phyloP scores from a whole-genome alignment of 1,284 basidiomycete genomes.

The Rhodotorula sp. region DNA sequence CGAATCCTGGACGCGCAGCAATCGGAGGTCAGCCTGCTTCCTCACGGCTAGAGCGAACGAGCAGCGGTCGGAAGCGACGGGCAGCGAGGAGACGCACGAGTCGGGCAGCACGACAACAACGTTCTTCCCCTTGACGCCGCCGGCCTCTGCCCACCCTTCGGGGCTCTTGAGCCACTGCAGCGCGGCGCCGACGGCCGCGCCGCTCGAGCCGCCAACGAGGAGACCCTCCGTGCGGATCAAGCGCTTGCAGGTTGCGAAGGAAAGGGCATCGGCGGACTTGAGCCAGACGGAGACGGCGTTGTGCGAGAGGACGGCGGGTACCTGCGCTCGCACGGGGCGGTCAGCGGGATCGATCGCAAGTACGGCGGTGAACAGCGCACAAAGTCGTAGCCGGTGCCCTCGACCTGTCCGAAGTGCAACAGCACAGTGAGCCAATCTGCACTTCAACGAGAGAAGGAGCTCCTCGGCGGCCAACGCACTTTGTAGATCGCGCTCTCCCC shows the following conservation, averaged over 20 bases:
- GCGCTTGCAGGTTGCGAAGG: conserved; percentile 72
- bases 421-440: too few species aligned
- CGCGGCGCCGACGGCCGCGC: conserved; percentile 77
- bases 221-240: conserved; percentile 88
- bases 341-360: neutral
- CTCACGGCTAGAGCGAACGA: too few species aligned
- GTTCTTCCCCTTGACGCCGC: conserved; percentile 72
- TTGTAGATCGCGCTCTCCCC: conserved; percentile 68
- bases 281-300: conserved; percentile 67
- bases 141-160: conserved; percentile 64
- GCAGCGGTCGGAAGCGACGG: too few species aligned
- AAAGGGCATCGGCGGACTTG: conserved; percentile 79
- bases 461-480: neutral
- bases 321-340: conserved; percentile 18
- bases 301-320: conserved; percentile 70
- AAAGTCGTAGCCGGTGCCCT: conserved; percentile 96
- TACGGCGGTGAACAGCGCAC: conserved; percentile 16
- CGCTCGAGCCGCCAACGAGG: conserved; percentile 88
- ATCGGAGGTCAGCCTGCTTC: neutral
- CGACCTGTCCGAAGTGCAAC: conserved; percentile 56
- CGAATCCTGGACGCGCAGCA: conserved; percentile 64
- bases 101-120: conserved; percentile 89
- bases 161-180: conserved; percentile 73
- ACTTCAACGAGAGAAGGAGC: neutral
- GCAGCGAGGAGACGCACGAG: conserved; percentile 53